phyloP scores from a whole-genome alignment of 116 monocot species.

The Cymodocea nodosa region DNA sequence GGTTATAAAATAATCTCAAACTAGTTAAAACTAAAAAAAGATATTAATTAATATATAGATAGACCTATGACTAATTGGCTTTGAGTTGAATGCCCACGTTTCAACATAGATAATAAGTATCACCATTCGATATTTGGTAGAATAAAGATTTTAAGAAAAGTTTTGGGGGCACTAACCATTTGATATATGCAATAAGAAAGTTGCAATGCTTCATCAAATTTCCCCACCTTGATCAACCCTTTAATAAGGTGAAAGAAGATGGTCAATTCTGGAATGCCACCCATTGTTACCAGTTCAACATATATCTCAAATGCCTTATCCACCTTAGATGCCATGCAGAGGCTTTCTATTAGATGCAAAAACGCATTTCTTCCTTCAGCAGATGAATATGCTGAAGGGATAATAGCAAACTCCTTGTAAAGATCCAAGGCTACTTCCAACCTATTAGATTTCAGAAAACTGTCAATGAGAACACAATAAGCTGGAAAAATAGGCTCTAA shows the following conservation, averaged over 20 bases:
- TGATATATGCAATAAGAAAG: constrained; percentile 47
- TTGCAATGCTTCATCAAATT: constrained; percentile 78
- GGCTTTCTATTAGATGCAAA: constrained; percentile 58
- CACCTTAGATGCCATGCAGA: constrained; percentile 51
- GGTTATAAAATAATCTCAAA: no score
- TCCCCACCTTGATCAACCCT: constrained; percentile 51
- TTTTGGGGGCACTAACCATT: constrained; percentile 22
- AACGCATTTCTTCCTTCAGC: constrained; percentile 18
- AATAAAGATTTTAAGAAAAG: no score
- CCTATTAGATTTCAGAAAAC: constrained; percentile 52
- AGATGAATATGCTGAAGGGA: constrained; percentile 10
- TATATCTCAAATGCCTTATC: constrained; percentile 75
- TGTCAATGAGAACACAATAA: constrained; percentile 68
- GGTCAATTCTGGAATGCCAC: constrained; percentile 50
- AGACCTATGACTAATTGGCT: no score
- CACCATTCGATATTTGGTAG: no score
- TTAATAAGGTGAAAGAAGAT: constrained; percentile 54
- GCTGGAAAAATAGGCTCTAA: constrained; percentile 47
- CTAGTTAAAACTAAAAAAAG: not conserved
- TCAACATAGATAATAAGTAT: no score
- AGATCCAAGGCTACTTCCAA: constrained; percentile 65
- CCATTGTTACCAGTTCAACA: constrained; percentile 42
- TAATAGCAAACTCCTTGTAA: constrained; percentile 46
- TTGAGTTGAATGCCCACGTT: no score
- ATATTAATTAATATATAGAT: not conserved